Conservation (phyloP, 1,284 basidiomycete species). For the Inonotus obliquus region DNA sequence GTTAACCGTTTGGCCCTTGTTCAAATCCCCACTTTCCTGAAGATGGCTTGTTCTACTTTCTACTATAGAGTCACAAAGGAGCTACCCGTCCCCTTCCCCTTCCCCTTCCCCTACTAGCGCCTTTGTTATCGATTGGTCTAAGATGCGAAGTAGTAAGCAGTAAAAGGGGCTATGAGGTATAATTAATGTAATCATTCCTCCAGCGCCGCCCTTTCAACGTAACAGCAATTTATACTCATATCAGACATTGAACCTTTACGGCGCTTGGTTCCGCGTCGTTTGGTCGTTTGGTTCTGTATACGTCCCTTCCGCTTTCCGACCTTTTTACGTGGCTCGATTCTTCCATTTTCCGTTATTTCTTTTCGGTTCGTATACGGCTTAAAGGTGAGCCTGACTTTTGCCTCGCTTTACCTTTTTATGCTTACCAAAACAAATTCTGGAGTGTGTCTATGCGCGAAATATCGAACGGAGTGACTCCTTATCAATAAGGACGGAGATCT, state of each 20-base stretch:
- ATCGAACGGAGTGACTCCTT: no score
- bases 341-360: neutral
- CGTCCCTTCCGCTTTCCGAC: neutral
- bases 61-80: no score
- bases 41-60: neutral
- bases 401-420: no score
- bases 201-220: neutral
- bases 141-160: neutral
- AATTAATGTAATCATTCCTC: neutral
- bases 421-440: no score
- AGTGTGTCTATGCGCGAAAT: no score
- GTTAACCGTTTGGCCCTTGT: neutral
- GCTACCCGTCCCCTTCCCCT: no score
- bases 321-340: neutral
- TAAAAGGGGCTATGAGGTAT: neutral
- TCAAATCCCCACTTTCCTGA: neutral
- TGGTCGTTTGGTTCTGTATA: neutral
- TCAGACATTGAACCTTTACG: neutral
- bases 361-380: neutral
- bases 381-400: neutral
- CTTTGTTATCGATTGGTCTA: slow-evolving; percentile 1
- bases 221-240: neutral
- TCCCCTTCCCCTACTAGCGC: neutral
- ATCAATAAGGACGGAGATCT: slow-evolving; percentile 1
- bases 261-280: neutral